Conservation (phyloP, 306 rosid species). For the Medicago lupulina region DNA sequence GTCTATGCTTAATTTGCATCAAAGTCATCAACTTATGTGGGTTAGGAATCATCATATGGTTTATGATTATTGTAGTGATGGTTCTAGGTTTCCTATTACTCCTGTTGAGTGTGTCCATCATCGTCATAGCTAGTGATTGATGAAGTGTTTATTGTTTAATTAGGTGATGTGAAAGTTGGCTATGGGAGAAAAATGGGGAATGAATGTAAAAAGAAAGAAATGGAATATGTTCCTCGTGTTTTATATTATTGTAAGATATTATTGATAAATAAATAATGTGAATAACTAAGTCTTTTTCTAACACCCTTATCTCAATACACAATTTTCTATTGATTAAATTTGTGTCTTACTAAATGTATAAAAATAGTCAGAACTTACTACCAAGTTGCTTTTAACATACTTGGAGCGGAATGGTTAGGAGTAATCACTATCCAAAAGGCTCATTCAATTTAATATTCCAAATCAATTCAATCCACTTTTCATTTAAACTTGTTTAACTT, state of each 20-base stretch:
- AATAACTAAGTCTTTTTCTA: background rate
- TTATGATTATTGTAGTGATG: slow-evolving; percentile 83
- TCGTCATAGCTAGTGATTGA: slow-evolving; percentile 44
- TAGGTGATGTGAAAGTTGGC: background rate
- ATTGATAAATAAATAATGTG: background rate
- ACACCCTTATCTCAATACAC: no score
- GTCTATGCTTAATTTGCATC: slow-evolving; percentile 73
- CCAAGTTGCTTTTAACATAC: no score
- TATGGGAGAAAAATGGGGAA: background rate
- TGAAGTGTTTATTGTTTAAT: background rate
- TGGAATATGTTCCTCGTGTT: slow-evolving; percentile 51
- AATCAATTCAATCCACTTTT: no score
- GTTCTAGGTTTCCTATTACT: slow-evolving; percentile 63
- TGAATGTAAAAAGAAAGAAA: background rate
- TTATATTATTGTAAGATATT: slow-evolving; percentile 25
- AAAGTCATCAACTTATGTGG: slow-evolving; percentile 88
- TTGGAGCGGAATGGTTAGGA: no score
- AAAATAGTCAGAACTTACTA: no score
- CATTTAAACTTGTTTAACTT: no score
- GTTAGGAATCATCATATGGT: slow-evolving; percentile 87
- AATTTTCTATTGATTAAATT: no score
- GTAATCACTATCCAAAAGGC: no score
- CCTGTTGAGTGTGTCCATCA: slow-evolving; percentile 89
- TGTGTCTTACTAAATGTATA: no score
- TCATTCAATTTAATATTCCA: no score